These are phyloP conservation scores for Flaveria sonorensis DNA, from an alignment of 129 eudicot species.

Conservation along the genomic window DNA sequence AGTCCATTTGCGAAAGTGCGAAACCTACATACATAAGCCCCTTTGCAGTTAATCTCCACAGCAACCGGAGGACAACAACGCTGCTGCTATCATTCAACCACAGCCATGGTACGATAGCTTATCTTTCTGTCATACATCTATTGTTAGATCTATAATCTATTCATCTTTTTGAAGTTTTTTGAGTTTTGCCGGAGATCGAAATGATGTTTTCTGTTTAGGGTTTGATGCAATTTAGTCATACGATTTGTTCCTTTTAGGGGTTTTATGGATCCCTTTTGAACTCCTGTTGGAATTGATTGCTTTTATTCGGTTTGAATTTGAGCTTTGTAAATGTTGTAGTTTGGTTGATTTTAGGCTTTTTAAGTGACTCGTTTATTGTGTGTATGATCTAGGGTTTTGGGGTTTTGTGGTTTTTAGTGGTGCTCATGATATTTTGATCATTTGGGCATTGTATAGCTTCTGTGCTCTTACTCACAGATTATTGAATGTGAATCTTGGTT, in stretches of 20 bases:
- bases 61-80: not conserved
- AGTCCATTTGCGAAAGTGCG: not conserved
- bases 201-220: not conserved
- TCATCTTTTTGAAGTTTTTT: not conserved
- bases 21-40: conserved; percentile 19
- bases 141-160: not conserved
- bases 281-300: not conserved
- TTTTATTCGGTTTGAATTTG: not conserved
- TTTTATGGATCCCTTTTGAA: no score
- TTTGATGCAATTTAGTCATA: not conserved
- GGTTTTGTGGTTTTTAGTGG: not conserved
- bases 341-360: not conserved
- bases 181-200: not conserved
- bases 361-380: not conserved
- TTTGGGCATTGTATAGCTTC: not conserved
- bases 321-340: not conserved
- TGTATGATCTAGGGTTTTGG: conserved; percentile 15
- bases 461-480: no score
- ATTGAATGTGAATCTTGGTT: not conserved
- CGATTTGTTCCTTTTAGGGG: not conserved
- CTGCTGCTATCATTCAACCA: conserved; percentile 14
- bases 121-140: not conserved
- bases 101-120: conserved; percentile 26
- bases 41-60: not conserved
- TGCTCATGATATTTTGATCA: not conserved